These are phyloP conservation scores for Solanum rostratum DNA, from an alignment of 257 asterid genomes.

Conservation along the genomic window DNA sequence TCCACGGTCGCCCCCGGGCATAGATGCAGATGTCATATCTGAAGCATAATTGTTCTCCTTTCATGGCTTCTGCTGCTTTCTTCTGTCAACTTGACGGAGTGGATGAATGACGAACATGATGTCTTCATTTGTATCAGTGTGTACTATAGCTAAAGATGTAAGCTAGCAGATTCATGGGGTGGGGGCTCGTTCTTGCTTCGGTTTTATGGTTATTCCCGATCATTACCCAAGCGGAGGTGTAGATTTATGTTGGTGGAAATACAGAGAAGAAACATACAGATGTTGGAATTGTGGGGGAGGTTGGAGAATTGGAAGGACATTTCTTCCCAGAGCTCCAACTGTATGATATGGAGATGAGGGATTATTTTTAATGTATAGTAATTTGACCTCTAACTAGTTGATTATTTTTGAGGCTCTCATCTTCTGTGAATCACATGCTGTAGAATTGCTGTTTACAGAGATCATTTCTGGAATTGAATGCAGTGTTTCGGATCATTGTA, in stretches of 20 bases:
- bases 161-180: conserved; percentile 32
- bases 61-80: conserved; percentile 50
- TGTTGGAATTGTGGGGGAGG: not conserved
- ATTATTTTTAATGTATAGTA: conserved; percentile 24
- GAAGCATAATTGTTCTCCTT: conserved; percentile 42
- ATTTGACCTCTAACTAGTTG: conserved; percentile 8
- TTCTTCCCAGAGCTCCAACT: conserved; percentile 12
- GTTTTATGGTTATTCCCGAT: conserved; percentile 71
- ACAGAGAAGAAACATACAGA: not conserved
- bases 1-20: conserved; percentile 65
- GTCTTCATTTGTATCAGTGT: conserved; percentile 1
- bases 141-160: conserved; percentile 34
- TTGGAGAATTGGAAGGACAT: conserved; percentile 1
- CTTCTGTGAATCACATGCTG: not conserved
- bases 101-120: not conserved
- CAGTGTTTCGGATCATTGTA: not conserved
- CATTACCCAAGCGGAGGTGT: conserved; percentile 99
- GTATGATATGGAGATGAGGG: conserved; percentile 10
- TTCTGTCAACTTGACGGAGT: conserved; percentile 17
- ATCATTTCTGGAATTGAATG: not conserved
- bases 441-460: not conserved
- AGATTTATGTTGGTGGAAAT: conserved; percentile 21
- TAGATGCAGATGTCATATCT: conserved; percentile 31
- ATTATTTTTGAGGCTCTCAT: conserved; percentile 7
- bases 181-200: conserved; percentile 19